Base-by-base conservation (phyloP, 306 rosid species). In the Crotalaria pallida region DNA sequence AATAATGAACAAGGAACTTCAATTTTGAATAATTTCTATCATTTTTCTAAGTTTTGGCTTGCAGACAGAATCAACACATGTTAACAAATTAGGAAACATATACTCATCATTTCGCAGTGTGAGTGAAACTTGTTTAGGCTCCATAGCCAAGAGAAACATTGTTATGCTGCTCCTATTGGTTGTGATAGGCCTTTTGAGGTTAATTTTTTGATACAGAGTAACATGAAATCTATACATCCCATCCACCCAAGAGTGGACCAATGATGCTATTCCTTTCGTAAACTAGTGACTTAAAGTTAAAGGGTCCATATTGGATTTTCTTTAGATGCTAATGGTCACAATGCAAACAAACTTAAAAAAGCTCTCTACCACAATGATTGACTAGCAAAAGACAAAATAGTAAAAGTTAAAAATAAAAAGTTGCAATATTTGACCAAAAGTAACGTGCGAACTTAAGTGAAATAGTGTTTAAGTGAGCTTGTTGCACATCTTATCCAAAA, bases 211-310 rank as follows among this genome's bases (percentile, higher is more conserved):
- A 56, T 75, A 44, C 33, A 66, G 72, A 15, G 5, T 49, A 73
- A 62, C 45, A 80, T 76, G 88, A 88, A 88, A 71, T 84, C 77
- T 71, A 51, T 72, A 63, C 85, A 72, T 72, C 73, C 63, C 70
- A 11, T 68, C 85, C 88, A 84, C 80, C 84, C 68, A 79, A 45
- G 74, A 73, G 82, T 75, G 71, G 79, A 76, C 82, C 59, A 76
- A 49, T 78, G 33, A 71, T 60, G 76, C 76, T 75, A 59, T 76
- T 73, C 73, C 70, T 61, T 69, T 84, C 48, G 61, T 67, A 71
- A 72, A 40, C 17, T 79, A 87, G 96, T 92, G 92, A 81, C 67
- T 58, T 58, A 68, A 71, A 79, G 90, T 58, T 58, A 68, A 71
- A 79, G 90, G 87, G 82, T 75, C 84, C 85, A 60, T 71, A 3